Base-by-base conservation (phyloP, 352 stramenopile genomes). In the Pythium oligandrum region DNA sequence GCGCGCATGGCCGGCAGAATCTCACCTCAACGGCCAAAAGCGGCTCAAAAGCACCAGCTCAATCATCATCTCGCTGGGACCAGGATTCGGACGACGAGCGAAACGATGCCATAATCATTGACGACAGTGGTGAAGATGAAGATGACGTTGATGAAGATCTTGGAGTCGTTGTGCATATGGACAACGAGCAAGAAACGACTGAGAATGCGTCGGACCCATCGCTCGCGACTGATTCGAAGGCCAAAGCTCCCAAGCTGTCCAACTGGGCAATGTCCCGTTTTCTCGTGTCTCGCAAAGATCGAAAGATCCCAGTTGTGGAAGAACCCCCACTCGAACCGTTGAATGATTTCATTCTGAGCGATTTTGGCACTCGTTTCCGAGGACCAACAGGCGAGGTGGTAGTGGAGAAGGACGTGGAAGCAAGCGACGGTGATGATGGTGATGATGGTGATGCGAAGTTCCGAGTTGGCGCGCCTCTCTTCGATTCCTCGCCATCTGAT, bases 261-360 rank as follows among this genome's bases (percentile, higher is more conserved):
- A 88, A 75, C 45, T 91, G 81, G 81, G 78, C 81, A 3, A 68
- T 81, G 37, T 51, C 70, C 42, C 78, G 81, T n/a, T 91, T 91
- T 55, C 63, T 90, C 4, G 67, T 83, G 55, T 68, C 78, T 42
- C 60, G 62, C 4, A 79, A 73, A 38, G 63, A 87, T 38, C 78
- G 81, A 32, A 73, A 79, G 10, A 44, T 80, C 3, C 71, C 70
- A 1, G 55, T 79, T 44, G 37, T 86, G 5, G 80, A 89, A 48
- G 76, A 91, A 46, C 65, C 71, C 32, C 73, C 78, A 9, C 55
- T 93, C 7, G 80, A 93, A 55, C 80, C 83, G 43, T 61, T 93
- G n/a, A 90, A 89, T 40, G 83, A 93, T 46, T 88, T 83, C 53
- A 93, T 93, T 44, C 58, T 93, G 40, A 88, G 73, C 40, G 83